Conservation (phyloP, 495 filamentous ascomycete species). For the Aspergillus steynii region DNA sequence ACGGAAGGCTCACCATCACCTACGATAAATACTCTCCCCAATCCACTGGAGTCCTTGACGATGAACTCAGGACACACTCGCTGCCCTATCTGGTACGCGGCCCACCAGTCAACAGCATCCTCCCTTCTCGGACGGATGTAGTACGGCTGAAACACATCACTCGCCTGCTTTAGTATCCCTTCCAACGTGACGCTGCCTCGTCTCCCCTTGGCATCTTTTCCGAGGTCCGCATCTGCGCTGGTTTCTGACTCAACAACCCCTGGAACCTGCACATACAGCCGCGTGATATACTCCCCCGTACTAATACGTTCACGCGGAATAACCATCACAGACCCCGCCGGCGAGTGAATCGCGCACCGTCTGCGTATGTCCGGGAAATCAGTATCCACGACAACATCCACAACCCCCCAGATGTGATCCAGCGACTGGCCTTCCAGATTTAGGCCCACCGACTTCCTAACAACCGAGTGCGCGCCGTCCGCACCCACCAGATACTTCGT, state of each 20-base stretch:
- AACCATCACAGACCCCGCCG: constrained; percentile 66
- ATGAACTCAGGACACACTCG: constrained; percentile 68
- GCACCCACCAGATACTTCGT: constrained; percentile 69
- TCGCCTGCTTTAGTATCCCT: constrained; percentile 43
- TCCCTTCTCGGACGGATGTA: constrained; percentile 42
- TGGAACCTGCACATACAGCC: constrained; percentile 62
- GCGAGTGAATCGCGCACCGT: constrained; percentile 66
- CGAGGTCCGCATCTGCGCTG: constrained; percentile 19
- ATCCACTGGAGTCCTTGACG: constrained; percentile 49
- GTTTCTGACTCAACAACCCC: constrained; percentile 26
- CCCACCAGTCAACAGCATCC: constrained; percentile 61
- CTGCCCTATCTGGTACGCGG: constrained; percentile 69
- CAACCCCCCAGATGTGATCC: constrained; percentile 65
- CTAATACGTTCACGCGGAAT: constrained; percentile 64
- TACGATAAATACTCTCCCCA: constrained; percentile 63
- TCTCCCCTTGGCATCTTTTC: constrained; percentile 28
- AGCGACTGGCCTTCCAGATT: constrained; percentile 61
- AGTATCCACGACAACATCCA: constrained; percentile 66
- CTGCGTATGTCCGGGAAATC: constrained; percentile 72
- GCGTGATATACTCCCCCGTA: constrained; percentile 59
- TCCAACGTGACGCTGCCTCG: constrained; percentile 42
- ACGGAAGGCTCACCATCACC: constrained; percentile 51
- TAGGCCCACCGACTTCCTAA: constrained; percentile 57
- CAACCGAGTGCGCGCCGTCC: constrained; percentile 66
- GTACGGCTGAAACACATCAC: constrained; percentile 47